Evolutionary conservation across 2,329 filamentous ascomycete species (phyloP).

Genomic region (Pyricularia sp.): DNA sequence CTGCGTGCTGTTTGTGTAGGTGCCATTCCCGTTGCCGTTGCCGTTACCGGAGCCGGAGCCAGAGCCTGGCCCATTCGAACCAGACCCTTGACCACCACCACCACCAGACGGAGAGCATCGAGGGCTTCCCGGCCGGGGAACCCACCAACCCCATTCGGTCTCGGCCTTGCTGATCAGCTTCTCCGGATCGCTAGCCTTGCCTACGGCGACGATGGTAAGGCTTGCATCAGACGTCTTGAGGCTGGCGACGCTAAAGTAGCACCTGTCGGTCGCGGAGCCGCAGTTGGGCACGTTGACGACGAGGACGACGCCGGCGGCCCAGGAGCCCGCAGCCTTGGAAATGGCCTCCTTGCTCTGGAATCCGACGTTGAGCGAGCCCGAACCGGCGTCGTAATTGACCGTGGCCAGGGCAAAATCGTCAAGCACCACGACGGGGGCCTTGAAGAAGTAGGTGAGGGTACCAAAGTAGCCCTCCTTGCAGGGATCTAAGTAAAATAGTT

Average conservation of each 20-base stretch:
- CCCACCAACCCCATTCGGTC: slow-evolving; percentile 1
- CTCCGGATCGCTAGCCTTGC: background rate
- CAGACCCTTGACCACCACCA: background rate
- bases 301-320: background rate
- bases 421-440: background rate
- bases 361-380: background rate
- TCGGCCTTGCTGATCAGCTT: background rate
- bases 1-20: background rate
- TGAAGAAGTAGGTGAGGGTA: background rate
- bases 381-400: background rate
- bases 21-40: background rate
- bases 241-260: background rate
- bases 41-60: background rate
- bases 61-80: background rate
- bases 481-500: background rate
- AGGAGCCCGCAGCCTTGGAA: background rate
- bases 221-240: background rate
- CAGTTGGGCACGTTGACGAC: slow-evolving; percentile 9
- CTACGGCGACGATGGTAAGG: background rate
- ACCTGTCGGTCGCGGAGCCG: slow-evolving; percentile 4
- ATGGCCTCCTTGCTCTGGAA: background rate
- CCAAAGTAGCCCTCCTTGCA: background rate
- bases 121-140: background rate
- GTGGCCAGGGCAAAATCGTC: background rate
- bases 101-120: background rate